Base-by-base conservation (phyloP, 345 rosid genomes). In the Sonneratia caseolaris region DNA sequence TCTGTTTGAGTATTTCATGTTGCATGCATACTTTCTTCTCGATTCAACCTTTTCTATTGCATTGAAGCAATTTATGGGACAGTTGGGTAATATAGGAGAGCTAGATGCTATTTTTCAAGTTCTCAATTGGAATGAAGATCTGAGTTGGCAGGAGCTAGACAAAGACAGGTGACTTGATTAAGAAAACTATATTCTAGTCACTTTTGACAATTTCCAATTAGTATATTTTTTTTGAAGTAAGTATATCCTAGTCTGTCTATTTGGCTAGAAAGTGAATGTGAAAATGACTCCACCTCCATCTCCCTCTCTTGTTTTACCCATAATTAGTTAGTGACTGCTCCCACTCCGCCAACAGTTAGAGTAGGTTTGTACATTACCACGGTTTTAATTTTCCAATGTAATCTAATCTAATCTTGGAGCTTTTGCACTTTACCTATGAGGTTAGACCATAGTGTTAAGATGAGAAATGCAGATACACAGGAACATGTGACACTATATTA, bases 1-100 rank as follows among this genome's bases (percentile, higher is more conserved):
- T 78, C 72, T 93, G 42, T 74, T 93, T 77, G 97, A 93, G 75
- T 93, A 93, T 83, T 89, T 93, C 80, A 86, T 91, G 66, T 75
- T 93, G 83, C 98, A 93, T 76, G 85, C 90, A 7, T 89, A 86
- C 81, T 91, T 93, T 77, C 97, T 93, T 71, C 75, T 93, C 88
- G 98, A 91, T 80, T 92, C 92, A 1, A 81, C 90, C 2, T 88
- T 80, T 80, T 88, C 92, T 53, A 75, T 82, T 68, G 75, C 81
- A 45, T 76, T 82, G 66, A 86, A 74, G 83, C 83, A 81, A 75
- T 82, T 76, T 45, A 70, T 76, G 5, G 82, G 85, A 79, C 82
- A 82, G 68, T 74, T 88, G 79, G 86, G 79, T 18, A 70, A 74
- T 49, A 71, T 70, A 69, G 85, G 79, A 53, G 86, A 81, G 48